phyloP scores from a whole-genome alignment of 768 basidiomycete species.

The Tricholoma hemisulphureum region DNA sequence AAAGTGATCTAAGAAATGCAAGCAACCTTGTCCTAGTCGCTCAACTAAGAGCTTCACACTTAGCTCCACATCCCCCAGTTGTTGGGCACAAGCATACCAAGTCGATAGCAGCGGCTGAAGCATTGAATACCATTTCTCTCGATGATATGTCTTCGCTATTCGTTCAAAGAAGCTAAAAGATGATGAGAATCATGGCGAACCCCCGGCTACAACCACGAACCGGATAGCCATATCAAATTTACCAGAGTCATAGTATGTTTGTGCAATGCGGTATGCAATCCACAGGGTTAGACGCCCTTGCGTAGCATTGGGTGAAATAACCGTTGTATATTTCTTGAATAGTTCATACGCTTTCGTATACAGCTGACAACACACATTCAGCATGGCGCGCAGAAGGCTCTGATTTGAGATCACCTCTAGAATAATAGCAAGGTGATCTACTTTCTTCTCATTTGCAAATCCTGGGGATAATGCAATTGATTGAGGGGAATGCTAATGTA shows the following conservation, averaged over 20 bases:
- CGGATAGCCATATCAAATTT: conserved; percentile 88
- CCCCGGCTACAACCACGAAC: conserved; percentile 38
- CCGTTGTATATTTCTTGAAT: conserved; percentile 73
- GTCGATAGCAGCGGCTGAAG: conserved; percentile 70
- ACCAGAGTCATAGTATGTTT: conserved; percentile 75
- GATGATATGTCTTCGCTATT: conserved; percentile 84
- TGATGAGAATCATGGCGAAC: background rate
- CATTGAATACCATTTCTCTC: conserved; percentile 77
- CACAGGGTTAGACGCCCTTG: conserved; percentile 83
- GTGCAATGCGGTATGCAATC: conserved; percentile 88
- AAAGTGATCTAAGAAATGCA: background rate
- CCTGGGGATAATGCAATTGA: conserved; percentile 55
- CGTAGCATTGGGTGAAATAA: conserved; percentile 40
- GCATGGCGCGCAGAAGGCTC: background rate
- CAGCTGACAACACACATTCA: conserved; percentile 47
- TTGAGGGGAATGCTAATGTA: conserved; percentile 32
- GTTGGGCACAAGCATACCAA: conserved; percentile 83
- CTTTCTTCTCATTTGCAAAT: conserved; percentile 86
- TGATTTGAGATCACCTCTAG: conserved; percentile 62
- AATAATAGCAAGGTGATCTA: conserved; percentile 80
- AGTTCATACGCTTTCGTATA: conserved; percentile 94
- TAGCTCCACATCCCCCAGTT: conserved; percentile 72
- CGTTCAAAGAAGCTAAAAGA: conserved; percentile 84
- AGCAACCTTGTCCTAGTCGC: conserved; percentile 75
- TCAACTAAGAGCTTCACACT: conserved; percentile 78